These are phyloP conservation scores for Catunica adiposa DNA, from an alignment of 2,329 filamentous ascomycete genomes.

Conservation along the genomic window DNA sequence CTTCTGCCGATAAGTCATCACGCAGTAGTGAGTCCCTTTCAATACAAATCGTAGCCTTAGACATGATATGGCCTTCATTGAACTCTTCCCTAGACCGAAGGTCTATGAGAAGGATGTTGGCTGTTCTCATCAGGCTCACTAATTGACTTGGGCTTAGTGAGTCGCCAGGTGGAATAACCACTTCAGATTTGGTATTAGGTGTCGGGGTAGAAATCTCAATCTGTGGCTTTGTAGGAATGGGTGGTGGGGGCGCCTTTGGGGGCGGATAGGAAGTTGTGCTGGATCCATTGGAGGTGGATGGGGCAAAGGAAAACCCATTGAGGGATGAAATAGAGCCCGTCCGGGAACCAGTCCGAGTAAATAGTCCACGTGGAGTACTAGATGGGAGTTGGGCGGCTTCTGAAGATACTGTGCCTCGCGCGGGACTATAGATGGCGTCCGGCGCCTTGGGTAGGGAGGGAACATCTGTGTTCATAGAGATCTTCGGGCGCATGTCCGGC, in stretches of 20 bases:
- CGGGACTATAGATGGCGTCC: constrained; percentile 64
- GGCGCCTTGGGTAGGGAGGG: constrained; percentile 51
- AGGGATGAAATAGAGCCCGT: constrained; percentile 30
- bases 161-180: constrained; percentile 37
- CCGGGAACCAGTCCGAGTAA: constrained; percentile 43
- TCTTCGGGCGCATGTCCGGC: constrained; percentile 27
- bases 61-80: constrained; percentile 77
- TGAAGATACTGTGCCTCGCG: constrained; percentile 50
- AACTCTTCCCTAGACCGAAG: constrained; percentile 65
- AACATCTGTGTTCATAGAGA: constrained; percentile 34
- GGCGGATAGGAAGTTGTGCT: not conserved
- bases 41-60: constrained; percentile 71
- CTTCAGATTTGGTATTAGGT: not conserved
- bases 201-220: not conserved
- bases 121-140: constrained; percentile 45
- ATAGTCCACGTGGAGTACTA: constrained; percentile 46
- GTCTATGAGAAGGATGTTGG: constrained; percentile 64
- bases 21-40: constrained; percentile 61
- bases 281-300: not conserved
- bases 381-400: constrained; percentile 49
- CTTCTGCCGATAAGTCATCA: constrained; percentile 44
- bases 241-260: not conserved
- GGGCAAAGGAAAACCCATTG: not conserved
- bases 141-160: constrained; percentile 53
- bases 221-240: not conserved